Conservation (phyloP, 2,329 filamentous ascomycete species). For the Furcasterigmium furcatum region DNA sequence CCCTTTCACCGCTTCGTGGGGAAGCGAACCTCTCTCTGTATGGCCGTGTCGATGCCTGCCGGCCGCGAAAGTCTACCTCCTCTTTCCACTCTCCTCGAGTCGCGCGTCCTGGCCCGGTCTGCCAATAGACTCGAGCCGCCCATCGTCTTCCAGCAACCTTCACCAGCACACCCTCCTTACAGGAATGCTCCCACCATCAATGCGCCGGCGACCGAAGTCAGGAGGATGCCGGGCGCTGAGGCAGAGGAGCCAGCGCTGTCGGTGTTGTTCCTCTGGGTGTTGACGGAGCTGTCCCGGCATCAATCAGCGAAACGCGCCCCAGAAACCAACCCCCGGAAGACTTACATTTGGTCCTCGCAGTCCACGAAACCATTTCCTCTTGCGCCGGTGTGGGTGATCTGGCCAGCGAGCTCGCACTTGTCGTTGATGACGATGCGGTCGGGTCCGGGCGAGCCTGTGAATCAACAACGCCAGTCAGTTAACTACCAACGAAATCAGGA, state of each 20-base stretch:
- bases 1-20: no score
- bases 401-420: conserved; percentile 52
- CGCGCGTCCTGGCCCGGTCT: no score
- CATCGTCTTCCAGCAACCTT: no score
- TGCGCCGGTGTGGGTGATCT: conserved; percentile 71
- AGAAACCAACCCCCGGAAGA: no score
- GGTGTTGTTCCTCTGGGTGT: background rate
- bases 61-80: no score
- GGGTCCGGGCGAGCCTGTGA: conserved; percentile 56
- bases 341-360: conserved; percentile 32
- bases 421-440: conserved; percentile 66
- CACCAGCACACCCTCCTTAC: background rate
- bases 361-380: conserved; percentile 61
- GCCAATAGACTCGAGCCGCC: no score
- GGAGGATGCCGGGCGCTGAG: background rate
- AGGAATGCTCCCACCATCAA: background rate
- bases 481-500: no score
- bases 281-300: background rate
- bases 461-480: conserved; percentile 4
- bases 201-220: background rate
- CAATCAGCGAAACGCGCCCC: background rate
- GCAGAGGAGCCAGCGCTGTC: background rate
- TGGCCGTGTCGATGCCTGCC: no score
- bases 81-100: no score
- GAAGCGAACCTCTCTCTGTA: no score